Percentiles rank a stretch among this genome's conserved stretches.
phyloP scores from a whole-genome alignment of 2,329 filamentous ascomycete species.

The Aspergillus spinulosporus region DNA sequence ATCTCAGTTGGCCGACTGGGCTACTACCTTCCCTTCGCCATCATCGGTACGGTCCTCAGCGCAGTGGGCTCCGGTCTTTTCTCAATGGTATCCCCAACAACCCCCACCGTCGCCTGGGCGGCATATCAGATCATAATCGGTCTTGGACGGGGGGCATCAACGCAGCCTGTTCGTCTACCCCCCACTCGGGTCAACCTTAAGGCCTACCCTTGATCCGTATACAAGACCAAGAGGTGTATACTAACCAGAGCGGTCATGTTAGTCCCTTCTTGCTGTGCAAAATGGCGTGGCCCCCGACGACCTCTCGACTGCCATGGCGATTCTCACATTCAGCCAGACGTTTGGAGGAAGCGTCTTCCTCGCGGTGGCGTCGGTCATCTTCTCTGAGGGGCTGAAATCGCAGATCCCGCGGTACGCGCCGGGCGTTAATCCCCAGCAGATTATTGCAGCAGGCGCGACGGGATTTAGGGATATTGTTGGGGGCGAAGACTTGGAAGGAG shows the following conservation, averaged over 20 bases:
- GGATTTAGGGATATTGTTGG: conserved; percentile 41
- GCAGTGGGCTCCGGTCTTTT: conserved; percentile 46
- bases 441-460: conserved; percentile 48
- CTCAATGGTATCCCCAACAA: conserved; percentile 41
- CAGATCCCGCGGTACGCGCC: conserved; percentile 38
- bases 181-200: background rate
- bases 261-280: conserved; percentile 37
- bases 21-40: conserved; percentile 35
- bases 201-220: background rate
- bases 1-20: conserved; percentile 27
- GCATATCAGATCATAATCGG: conserved; percentile 52
- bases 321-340: conserved; percentile 44
- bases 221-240: conserved; percentile 32
- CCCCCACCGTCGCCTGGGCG: conserved; percentile 45
- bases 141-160: conserved; percentile 41
- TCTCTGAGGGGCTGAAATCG: conserved; percentile 43
- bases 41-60: conserved; percentile 30
- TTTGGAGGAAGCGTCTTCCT: conserved; percentile 54
- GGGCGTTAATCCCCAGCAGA: conserved; percentile 31
- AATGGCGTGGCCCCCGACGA: conserved; percentile 36
- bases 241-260: no score
- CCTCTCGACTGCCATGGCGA: conserved; percentile 43
- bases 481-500: conserved; percentile 26
- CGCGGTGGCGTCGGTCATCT: conserved; percentile 53
- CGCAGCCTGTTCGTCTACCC: conserved; percentile 24